phyloP scores from a whole-genome alignment of 73 alveolate species.

The Paramecium octaurelia region DNA sequence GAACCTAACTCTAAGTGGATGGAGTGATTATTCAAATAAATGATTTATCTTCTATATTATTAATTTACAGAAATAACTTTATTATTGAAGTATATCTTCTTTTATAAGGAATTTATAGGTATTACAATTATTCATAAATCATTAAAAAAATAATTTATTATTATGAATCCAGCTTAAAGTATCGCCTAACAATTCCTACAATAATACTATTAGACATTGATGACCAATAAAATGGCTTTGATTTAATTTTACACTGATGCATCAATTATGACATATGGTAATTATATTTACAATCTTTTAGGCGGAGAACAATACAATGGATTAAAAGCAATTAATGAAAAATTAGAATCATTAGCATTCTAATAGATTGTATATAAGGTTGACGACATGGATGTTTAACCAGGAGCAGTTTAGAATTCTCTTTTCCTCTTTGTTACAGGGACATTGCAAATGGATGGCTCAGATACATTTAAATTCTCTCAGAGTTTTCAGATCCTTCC shows the following conservation, averaged over 20 bases:
- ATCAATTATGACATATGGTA: conserved; percentile 28
- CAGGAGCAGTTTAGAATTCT: conserved; percentile 10
- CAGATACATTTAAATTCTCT: background rate
- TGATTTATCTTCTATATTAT: background rate
- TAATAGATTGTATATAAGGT: background rate
- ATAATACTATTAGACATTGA: background rate
- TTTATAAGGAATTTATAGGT: background rate
- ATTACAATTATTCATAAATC: background rate
- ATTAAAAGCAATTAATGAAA: background rate
- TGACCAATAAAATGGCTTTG: background rate
- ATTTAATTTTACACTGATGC: conserved; percentile 35
- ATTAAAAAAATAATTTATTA: background rate
- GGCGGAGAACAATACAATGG: background rate
- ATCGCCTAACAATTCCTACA: background rate
- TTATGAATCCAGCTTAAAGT: background rate
- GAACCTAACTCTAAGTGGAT: background rate
- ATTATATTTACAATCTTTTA: background rate
- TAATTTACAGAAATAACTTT: background rate
- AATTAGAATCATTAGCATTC: conserved; percentile 22
- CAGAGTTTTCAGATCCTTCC: background rate
- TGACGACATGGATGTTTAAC: conserved; percentile 4
- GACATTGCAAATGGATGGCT: background rate
- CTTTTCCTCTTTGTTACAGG: background rate
- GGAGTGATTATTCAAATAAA: conserved; percentile 27
- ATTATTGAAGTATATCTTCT: background rate